Evolutionary conservation across 2,329 filamentous ascomycete species (phyloP), one percentile per base, ranked within the genome.

Genomic region (Capronia epimyces): DNA sequence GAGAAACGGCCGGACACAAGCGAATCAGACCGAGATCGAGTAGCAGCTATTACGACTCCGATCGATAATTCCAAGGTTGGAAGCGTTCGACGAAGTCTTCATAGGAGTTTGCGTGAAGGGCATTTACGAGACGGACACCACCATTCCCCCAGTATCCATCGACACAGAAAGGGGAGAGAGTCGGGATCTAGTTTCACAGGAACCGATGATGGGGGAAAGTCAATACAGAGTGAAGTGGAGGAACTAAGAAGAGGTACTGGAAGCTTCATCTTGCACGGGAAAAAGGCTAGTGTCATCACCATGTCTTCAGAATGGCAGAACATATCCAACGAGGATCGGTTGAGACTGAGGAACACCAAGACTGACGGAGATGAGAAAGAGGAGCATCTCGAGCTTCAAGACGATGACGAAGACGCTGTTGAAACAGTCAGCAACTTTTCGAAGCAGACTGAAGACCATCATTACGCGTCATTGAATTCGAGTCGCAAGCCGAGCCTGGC

Each of bases 251-350:
- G 93, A 42, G 85, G 86, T 10, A 82, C 87, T 10, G 89, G 89
- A 3, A 95, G 88, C 62, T 98, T 98, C 67, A 95, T 93, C 3
- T 84, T 98, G 3, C 93, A 98, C 64, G 91, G 93, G 54, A 98
- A 97, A 74, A 97, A 98, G 69, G 93, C 93, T 2, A 95, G 89
- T 1, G 87, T 98, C 49, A 88, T 98, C 60, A 94, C 88, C n/a
- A 94, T 98, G 65, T 89, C 90, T 7, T 83, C 84, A n/a, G 91
- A 95, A 61, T 83, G 95, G 73, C 84, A 91, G 63, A 84, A 79
- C 52, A 81, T 90, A 69, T 78, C 84, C 1, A 77, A 82, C 0
- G 87, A 91, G 54, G 86, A 90, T 63, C 81, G 84, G 31, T 71
- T 88, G 36, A 80, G 82, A 50, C 73, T 83, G 43, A 78, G 83